Base-by-base conservation (phyloP, 306 rosid species). In the Prosopis cineraria region DNA sequence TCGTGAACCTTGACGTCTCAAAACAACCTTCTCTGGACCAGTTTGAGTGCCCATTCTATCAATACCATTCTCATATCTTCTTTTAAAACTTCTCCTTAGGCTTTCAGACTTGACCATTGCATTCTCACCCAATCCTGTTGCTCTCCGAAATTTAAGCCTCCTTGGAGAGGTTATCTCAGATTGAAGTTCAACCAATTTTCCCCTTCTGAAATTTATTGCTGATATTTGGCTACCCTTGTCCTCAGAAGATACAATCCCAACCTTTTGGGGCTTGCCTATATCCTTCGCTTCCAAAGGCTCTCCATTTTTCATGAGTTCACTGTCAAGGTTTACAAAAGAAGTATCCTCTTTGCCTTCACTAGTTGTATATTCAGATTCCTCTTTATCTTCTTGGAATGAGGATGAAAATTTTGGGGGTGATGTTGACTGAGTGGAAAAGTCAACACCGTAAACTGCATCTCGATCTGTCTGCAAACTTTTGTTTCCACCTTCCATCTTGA, bases 1-100 rank as follows among this genome's bases (percentile, higher is more conserved):
- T 72, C 80, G 89, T 77, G 81, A 80, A 82, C 83, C 93, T 82
- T 90, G 97, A 78, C 88, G 97, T 39, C 93, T 89, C 90, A 95
- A 71, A 74, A 89, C 83, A 85, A 95, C 90, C 62, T 85, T 81
- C 72, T 87, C 93, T 70, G 84, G 62, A 44, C 73, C 69, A 20
- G 79, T 44, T 53, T 72, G 31, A 10, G 75, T 56, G 50, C 56
- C 69, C 11, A 44, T 29, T 52, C 79, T 52, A n/a, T 72, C 82
- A 43, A 24, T 83, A 71, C 52, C 65, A n/a, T 36, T 79, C 77
- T 47, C 88, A 67, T 77, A 84, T 53, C 85, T 87, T 75, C 40
- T 84, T 82, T 86, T 85, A 68, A 77, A 90, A 81, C 85, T 83
- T 76, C 75, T 88, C 85, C 87, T 87, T 43, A 33, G 78, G 52